Evolutionary conservation across 495 filamentous ascomycete genomes (phyloP).

Genomic region (Sphaerosporella brunnea): DNA sequence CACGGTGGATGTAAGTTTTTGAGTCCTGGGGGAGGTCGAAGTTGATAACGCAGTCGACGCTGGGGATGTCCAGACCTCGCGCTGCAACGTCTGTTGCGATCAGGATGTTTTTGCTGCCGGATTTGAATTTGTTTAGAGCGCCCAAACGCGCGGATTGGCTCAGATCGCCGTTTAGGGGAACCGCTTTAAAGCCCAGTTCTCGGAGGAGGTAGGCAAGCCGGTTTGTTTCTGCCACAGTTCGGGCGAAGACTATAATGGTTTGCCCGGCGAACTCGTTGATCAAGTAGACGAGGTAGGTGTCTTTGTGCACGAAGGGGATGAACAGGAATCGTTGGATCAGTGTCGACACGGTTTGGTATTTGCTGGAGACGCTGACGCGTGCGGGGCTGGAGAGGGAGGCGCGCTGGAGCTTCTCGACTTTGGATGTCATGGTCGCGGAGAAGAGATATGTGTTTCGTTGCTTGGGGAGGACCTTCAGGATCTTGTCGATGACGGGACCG

Average conservation of each 20-base stretch:
- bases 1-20: conserved; percentile 90
- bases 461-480: conserved; percentile 73
- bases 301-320: conserved; percentile 78
- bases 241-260: conserved; percentile 69
- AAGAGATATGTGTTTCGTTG: conserved; percentile 75
- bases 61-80: conserved; percentile 84
- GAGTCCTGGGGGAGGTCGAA: conserved; percentile 47
- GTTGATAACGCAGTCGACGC: conserved; percentile 78
- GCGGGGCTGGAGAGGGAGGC: conserved; percentile 68
- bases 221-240: conserved; percentile 86
- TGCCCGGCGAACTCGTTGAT: conserved; percentile 74
- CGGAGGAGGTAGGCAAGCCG: conserved; percentile 66
- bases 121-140: conserved; percentile 71
- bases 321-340: conserved; percentile 69
- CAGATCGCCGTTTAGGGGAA: conserved; percentile 81
- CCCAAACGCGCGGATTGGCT: conserved; percentile 69
- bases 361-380: conserved; percentile 54
- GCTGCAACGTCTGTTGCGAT: conserved; percentile 95
- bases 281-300: conserved; percentile 71
- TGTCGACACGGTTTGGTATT: conserved; percentile 76
- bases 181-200: conserved; percentile 61
- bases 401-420: conserved; percentile 79
- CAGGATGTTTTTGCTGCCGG: conserved; percentile 57
- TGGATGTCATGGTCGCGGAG: conserved; percentile 80
- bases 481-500: conserved; percentile 77